A percentile compares a stretch with the other conserved stretches of the same genome.
Conservation (phyloP, 345 rosid species). For the Cardamine occulta region DNA sequence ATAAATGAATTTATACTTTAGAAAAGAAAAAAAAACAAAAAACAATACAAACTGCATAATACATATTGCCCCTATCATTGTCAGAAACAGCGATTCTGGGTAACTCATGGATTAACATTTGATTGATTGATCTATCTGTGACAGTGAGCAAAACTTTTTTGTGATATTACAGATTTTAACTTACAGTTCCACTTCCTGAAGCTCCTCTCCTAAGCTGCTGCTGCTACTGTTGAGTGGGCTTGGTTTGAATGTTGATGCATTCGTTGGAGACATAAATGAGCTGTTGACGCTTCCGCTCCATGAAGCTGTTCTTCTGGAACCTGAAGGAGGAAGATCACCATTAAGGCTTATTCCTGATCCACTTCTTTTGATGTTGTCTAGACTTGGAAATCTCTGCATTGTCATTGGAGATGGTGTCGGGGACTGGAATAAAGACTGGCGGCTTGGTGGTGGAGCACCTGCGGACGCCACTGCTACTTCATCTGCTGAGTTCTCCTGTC, state of each 20-base stretch:
- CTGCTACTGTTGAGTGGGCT: slow-evolving; percentile 44
- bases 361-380: slow-evolving; percentile 59
- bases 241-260: slow-evolving; percentile 25
- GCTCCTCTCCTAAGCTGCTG: slow-evolving; percentile 64
- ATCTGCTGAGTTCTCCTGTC: slow-evolving; percentile 44
- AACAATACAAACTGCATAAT: slow-evolving; percentile 29
- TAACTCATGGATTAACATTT: slow-evolving; percentile 45
- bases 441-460: slow-evolving; percentile 26
- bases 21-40: neutral
- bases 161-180: slow-evolving; percentile 31
- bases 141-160: slow-evolving; percentile 35
- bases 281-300: slow-evolving; percentile 72
- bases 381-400: slow-evolving; percentile 70
- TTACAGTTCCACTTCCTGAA: slow-evolving; percentile 54
- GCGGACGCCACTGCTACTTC: slow-evolving; percentile 39
- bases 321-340: slow-evolving; percentile 42
- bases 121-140: slow-evolving; percentile 22
- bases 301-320: slow-evolving; percentile 68
- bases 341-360: slow-evolving; percentile 39
- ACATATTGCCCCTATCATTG: slow-evolving; percentile 33
- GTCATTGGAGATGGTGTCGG: slow-evolving; percentile 47
- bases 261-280: slow-evolving; percentile 42
- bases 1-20: slow-evolving; percentile 34
- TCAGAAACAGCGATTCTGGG: slow-evolving; percentile 28
- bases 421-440: slow-evolving; percentile 45